Base-by-base conservation (phyloP, 1,284 basidiomycete species). In the Ganoderma leucocontextum region DNA sequence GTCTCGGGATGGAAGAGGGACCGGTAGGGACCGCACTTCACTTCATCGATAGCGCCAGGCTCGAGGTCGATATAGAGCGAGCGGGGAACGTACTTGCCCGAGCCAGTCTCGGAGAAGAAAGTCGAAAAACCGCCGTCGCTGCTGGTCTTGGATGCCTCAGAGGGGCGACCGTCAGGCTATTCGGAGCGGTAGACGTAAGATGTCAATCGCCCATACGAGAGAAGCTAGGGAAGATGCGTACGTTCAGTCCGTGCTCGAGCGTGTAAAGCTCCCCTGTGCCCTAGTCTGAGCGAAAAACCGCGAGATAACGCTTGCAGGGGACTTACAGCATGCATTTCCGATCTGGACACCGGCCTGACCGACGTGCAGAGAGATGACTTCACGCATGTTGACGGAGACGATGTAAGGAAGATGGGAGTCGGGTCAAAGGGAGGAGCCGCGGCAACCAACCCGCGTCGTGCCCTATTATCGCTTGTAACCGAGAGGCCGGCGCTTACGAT, bases 1-100 rank as follows among this genome's bases (percentile, higher is more conserved):
- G 96, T 98, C 87, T 99, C 98, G 13, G 98, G 98, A 85, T 99
- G 98, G 89, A 99, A 99, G 63, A 99, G 91, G 72, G 91, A 91
- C 79, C 95, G 90, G 86, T 98, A 99, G 68, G 92, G 91, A 74
- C 98, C 98, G 66, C 91, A 95, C 83, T 95, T 95, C 79, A 99
- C 96, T 78, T 97, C 96, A 79, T 99, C 97, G 79, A 99, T 93
- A 73, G 92, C 97, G 79, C 96, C 95, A 67, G 97, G 97, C 83
- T 98, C 97, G 72, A 98, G 87, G 84, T 98, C 97, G 77, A 97
- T 92, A 85, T 99, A 99, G 78, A 99, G 91, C 67, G 97, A 98
- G 75, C 98, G 92, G 63, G 98, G 98, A 63, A 99, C 98, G 84
- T 98, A 93, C 87, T 99, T 98, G 76, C 96, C 96, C 68, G 92